Evolutionary conservation across 768 basidiomycete genomes (phyloP), one percentile per base, ranked within the genome.

Genomic region (Phylloporus scabripes): DNA sequence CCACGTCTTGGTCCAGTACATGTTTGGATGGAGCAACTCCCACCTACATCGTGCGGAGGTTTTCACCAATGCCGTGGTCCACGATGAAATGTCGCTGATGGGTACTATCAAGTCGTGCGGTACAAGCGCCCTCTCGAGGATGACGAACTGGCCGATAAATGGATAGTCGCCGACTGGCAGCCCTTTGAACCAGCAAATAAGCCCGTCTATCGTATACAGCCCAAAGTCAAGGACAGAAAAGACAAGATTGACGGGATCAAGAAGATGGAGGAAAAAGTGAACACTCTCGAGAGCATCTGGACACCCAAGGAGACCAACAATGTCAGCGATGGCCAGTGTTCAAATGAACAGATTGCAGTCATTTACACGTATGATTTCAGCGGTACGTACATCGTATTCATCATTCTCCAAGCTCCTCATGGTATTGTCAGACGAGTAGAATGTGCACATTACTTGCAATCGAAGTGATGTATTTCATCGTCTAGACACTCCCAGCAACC

Each of bases 21-120:
- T 62, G 53, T 69, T 69, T 46, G 67, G 67, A 42, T 67, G 65
- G 65, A 54, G 50, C 32, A 42, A 62, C 20, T 45, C 49, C 14
- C 66, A 64, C 45, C 39, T 52, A 21, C 65, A 65, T 45, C 50
- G 37, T 4, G 54, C 62, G 20, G 54, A 59, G 28, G 60, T 61
- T 4, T 59, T 51, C 20, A 38, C 52, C 20, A 48, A 66, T 24
- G 55, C 58, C 37, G 57, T 60, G 39, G 50, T 60, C 36, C 55
- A 58, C 42, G 51, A 59, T 3, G 33, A 44, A 8, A 40, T 44
- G 17, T 32, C 38, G 14, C n/a, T 50, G 41, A 9, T 42, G 4
- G 54, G 56, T 7, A 58, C 55, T 3, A 63, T 64, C 58, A 58
- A 59, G 44, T 56, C 54, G 31, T 55, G 57, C 14, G 54, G 60